Conservation (phyloP, 2,329 filamentous ascomycete species). For the Sporothrix schenckii region DNA sequence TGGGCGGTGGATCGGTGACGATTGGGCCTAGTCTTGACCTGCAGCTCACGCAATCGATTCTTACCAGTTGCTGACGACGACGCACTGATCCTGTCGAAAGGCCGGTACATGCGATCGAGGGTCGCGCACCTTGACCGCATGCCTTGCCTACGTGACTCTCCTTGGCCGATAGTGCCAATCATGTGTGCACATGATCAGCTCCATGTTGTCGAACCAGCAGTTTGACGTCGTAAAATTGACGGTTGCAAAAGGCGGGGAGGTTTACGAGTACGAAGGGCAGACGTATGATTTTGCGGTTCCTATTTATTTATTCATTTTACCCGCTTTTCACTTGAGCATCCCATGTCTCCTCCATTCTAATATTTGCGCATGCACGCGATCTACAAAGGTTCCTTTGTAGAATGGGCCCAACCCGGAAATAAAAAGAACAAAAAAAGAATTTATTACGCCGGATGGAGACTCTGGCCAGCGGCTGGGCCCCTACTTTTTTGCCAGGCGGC, state of each 20-base stretch:
- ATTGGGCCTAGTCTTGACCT: slow-evolving; percentile 1
- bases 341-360: not conserved
- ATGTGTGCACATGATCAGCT: not conserved
- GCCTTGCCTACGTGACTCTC: not conserved
- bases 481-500: not conserved
- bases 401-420: slow-evolving; percentile 5
- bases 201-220: slow-evolving; percentile 6
- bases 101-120: not conserved
- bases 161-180: not conserved
- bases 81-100: not conserved
- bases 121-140: slow-evolving; percentile 14
- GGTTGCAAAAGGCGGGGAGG: not conserved
- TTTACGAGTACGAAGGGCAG: slow-evolving; percentile 2
- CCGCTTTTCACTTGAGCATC: not conserved
- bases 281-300: not conserved
- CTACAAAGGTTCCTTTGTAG: not conserved
- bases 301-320: not conserved
- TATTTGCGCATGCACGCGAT: not conserved
- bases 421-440: not conserved
- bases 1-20: not conserved
- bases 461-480: not conserved
- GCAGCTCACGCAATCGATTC: not conserved
- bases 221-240: not conserved
- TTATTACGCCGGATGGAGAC: too few species aligned
- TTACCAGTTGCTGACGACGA: not conserved